phyloP scores from a whole-genome alignment of 371 early-diverging fungal genomes.

The Circinella umbellata region DNA sequence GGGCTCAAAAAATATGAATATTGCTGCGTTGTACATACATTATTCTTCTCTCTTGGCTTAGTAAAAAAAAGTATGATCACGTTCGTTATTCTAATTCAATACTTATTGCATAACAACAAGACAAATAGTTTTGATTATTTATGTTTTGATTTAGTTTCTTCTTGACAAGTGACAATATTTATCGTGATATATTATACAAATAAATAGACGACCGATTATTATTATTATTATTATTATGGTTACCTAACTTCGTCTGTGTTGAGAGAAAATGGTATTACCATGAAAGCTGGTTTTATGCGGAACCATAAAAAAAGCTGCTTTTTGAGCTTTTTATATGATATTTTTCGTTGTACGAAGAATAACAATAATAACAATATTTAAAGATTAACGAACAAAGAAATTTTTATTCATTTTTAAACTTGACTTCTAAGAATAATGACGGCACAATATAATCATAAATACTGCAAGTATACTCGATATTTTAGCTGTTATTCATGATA shows the following conservation, averaged over 20 bases:
- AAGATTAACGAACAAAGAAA: neutral
- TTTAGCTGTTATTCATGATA: too few relatives aligned
- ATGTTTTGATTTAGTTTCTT: neutral
- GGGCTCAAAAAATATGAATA: neutral
- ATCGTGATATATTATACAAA: neutral
- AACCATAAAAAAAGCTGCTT: neutral
- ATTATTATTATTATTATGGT: neutral
- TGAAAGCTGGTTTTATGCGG: neutral
- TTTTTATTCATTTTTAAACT: too few relatives aligned
- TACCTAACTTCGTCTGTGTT: constrained; percentile 5
- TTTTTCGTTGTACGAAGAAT: too few relatives aligned
- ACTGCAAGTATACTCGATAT: too few relatives aligned
- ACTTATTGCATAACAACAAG: neutral
- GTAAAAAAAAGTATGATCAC: neutral
- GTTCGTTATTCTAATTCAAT: neutral
- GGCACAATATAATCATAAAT: too few relatives aligned
- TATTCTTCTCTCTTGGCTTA: neutral
- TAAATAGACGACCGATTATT: constrained; percentile 1
- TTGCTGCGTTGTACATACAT: neutral
- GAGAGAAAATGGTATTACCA: neutral
- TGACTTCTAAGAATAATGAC: too few relatives aligned
- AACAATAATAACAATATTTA: too few relatives aligned
- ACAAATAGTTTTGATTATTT: neutral
- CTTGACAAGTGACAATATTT: too few relatives aligned
- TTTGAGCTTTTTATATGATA: neutral